These are phyloP conservation scores for Rhodofomes roseus DNA, from an alignment of 1,284 basidiomycete genomes.

Conservation along the genomic window DNA sequence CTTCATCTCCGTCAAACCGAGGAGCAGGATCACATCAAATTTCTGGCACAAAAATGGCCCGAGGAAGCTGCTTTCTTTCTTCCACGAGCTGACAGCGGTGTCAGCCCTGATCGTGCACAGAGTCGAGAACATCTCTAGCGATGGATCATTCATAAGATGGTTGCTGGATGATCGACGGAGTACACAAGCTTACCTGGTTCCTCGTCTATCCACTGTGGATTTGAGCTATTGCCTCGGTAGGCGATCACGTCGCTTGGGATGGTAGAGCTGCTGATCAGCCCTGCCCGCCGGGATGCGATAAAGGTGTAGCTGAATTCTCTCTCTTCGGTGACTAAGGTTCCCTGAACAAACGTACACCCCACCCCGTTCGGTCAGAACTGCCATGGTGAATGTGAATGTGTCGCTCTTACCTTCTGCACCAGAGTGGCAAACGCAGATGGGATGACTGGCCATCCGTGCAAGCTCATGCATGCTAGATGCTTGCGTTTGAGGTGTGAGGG, in stretches of 20 bases:
- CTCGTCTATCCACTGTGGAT: background rate
- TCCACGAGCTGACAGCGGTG: constrained; percentile 30
- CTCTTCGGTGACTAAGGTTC: background rate
- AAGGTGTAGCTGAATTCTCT: too few relatives aligned
- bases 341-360: too few relatives aligned
- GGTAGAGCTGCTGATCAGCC: too few relatives aligned
- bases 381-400: too few relatives aligned
- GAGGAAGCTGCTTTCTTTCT: constrained; percentile 5
- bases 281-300: too few relatives aligned
- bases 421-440: too few relatives aligned
- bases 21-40: constrained; percentile 45
- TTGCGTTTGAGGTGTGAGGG: background rate
- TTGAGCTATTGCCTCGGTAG: background rate
- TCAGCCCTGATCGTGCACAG: constrained; percentile 42
- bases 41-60: constrained; percentile 35
- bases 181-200: background rate
- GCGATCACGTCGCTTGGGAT: background rate
- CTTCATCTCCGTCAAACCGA: constrained; percentile 43
- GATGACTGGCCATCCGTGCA: background rate
- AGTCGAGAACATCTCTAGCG: constrained; percentile 36
- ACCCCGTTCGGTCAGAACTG: background rate
- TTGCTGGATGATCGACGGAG: background rate
- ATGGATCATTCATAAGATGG: background rate
- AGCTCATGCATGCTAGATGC: background rate
- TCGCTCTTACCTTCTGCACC: too few relatives aligned